Conservation (phyloP, 169 alveolate genomes). For the Perkinsus olseni region DNA sequence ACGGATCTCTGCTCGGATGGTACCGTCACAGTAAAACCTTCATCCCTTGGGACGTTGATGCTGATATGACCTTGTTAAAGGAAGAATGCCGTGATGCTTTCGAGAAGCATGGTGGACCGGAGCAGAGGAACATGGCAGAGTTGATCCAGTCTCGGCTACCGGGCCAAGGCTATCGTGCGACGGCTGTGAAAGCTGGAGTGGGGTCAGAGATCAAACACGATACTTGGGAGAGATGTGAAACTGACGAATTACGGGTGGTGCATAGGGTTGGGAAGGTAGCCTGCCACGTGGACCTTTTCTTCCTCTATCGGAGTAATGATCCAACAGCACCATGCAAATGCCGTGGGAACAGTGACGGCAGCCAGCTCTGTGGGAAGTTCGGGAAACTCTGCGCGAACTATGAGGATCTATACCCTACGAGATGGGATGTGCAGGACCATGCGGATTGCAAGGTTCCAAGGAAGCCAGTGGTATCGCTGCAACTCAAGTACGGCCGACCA, state of each 20-base stretch:
- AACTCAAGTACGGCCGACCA: neutral
- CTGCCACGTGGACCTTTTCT: neutral
- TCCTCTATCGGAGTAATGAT: neutral
- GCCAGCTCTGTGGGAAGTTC: neutral
- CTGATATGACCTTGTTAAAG: neutral
- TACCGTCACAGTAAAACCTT: neutral
- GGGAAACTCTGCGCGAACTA: neutral
- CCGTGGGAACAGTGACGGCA: neutral
- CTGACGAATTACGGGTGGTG: neutral
- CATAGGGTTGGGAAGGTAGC: neutral
- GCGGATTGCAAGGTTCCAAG: neutral
- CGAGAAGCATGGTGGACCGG: neutral
- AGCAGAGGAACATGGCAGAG: neutral
- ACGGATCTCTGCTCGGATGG: neutral
- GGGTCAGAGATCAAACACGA: neutral
- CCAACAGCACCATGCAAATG: neutral
- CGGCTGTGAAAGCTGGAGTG: neutral
- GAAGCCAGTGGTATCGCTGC: neutral
- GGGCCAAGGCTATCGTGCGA: neutral
- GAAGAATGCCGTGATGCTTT: neutral
- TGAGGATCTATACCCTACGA: neutral
- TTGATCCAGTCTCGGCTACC: neutral
- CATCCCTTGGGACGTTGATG: neutral
- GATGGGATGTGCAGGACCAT: neutral
- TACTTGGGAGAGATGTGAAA: neutral